Evolutionary conservation across 164 flowering plant genomes (phyloP), one percentile per base, ranked within the genome.

Genomic region (Piper longum): DNA sequence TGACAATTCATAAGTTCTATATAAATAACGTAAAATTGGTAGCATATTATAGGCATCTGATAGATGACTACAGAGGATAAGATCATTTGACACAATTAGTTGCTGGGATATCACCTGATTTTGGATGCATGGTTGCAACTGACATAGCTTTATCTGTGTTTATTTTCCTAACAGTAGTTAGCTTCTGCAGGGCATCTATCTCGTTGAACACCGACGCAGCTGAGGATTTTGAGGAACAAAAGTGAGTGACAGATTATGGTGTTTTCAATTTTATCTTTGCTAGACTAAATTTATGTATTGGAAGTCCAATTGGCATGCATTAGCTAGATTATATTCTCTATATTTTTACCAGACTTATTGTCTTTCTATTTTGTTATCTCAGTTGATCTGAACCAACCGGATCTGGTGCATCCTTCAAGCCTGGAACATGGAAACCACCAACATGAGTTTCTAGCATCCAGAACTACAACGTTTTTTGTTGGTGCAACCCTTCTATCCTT

Each of bases 381-480:
- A 91, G 97, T 71, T 74, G 82, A 59, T 60, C 91, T 12, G 98
- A 91, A 70, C 98, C 98, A 60, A 72, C 78, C 6, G 98, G 98
- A 71, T 78, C 90, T 43, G 96, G 98, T 40, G 55, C 65, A 60
- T 72, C 90, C 42, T 91, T 71, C 75, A 77, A 70, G 62, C 96
- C 96, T 56, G 98, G 98, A 66, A 69, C 73, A 41, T 75, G 78
- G 78, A 75, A 66, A 43, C 78, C 98, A 44, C 98, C 98, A 56
- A 76, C 82, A 58, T 85, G 81, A 85, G 41, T 65, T 48, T 16
- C 41, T 39, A 41, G 41, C 57, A 26, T 52, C 8, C 16, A 51
- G 43, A 36, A 13, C 3, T 11, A 36, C 36, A 16, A 13, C 64
- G 9, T 48, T 48, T 48, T 48, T 5, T 14, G 14, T 48, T 48